Evolutionary conservation across 2,329 filamentous ascomycete species (phyloP), one percentile per base, ranked within the genome.

Genomic region (Arthrobotrys sinensis): DNA sequence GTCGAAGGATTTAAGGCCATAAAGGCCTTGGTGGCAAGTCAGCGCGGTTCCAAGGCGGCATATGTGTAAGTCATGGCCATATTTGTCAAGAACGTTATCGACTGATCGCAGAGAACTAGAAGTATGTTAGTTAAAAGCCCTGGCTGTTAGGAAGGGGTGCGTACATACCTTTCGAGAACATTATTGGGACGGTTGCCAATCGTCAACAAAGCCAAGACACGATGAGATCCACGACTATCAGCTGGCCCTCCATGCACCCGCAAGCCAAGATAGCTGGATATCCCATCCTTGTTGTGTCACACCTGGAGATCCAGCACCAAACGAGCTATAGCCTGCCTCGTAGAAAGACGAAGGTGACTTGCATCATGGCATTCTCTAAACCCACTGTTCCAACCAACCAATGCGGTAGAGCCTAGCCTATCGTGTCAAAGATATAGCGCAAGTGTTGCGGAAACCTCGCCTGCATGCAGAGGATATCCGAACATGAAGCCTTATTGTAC

Each of bases 271-370:
- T 53, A 38, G 14, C 16, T 36, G 7, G 12, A 14, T 4, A 40
- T 21, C 14, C 1, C 40, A 46, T 45, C 21, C 8, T 16, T 48
- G 34, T 46, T 21, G 52, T 55, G 43, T 63, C 45, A 43, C 46
- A 57, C 67, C 75, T 60, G 46, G 43, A 45, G 36, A 72, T 72
- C 75, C 62, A 72, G 24, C 67, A 72, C 53, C 12, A 53, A 70
- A 63, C 75, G 21, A 46, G 63, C 62, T 34, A 55, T 62, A 65
- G 32, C 62, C 57, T 19, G 46, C 50, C 63, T 50, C 63, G 36
- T 1, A 36, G 14, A 64, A 50, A 53, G 50, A 52, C 48, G 43
- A 62, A 40, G 62, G 46, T 19, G 64, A 46, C 52, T 63, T 63
- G 66, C 57, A 68, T 12, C 14, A 64, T 48, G 43, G 62, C 62